These are phyloP conservation scores for Podaxis sp. DNA, from an alignment of 768 basidiomycete species.

Conservation along the genomic window DNA sequence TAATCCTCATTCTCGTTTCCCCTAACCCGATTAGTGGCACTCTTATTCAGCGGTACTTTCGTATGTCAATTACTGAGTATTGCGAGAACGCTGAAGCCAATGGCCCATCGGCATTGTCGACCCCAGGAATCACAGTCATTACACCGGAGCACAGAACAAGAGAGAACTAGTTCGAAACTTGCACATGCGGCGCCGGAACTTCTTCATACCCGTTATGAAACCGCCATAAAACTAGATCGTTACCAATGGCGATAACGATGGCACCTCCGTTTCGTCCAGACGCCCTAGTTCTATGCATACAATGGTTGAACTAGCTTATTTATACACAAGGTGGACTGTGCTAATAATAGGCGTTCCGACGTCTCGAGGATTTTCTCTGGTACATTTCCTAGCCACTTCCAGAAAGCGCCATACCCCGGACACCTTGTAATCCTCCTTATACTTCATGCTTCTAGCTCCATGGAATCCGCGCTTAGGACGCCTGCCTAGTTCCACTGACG, in stretches of 20 bases:
- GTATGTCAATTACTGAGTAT: background rate
- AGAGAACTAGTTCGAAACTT: too few species aligned
- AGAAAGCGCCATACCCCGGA: background rate
- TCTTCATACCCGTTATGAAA: background rate
- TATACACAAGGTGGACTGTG: background rate
- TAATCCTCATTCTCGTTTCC: background rate
- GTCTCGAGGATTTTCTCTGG: background rate
- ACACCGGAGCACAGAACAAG: too few species aligned
- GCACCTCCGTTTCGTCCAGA: background rate
- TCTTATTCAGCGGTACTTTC: background rate
- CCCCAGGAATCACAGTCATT: too few species aligned
- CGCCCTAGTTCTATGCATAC: background rate
- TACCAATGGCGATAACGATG: background rate
- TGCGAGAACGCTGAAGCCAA: background rate
- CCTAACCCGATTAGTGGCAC: background rate
- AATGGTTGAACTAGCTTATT: background rate
- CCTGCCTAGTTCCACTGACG: background rate
- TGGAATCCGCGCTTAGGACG: background rate
- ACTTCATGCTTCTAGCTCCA: constrained; percentile 6
- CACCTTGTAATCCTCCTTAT: background rate
- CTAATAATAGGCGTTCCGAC: constrained; percentile 2
- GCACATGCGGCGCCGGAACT: background rate
- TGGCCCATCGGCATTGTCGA: background rate
- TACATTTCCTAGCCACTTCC: background rate
- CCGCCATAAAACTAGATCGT: background rate